Evolutionary conservation across 2,329 filamentous ascomycete genomes (phyloP), one percentile per base, ranked within the genome.

Genomic region (Trichothecium sympodiale): DNA sequence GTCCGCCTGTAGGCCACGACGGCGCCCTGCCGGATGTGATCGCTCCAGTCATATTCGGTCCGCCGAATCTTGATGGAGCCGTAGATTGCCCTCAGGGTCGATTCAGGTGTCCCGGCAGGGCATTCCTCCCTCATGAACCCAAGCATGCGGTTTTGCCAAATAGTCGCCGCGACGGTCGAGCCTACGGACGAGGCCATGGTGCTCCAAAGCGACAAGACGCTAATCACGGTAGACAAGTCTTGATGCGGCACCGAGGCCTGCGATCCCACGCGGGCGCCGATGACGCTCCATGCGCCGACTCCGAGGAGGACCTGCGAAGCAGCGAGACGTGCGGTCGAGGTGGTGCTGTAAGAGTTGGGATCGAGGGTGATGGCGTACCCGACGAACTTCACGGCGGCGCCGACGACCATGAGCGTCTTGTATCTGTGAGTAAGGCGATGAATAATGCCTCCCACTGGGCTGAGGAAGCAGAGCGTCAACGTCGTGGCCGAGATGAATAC

Each of bases 211-310:
- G 59, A 52, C 8, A 62, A 43, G 2, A 60, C 40, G 12, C 57
- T 49, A 35, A 64, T 64, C 30, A 57, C 42, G 1, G 52, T 46
- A 3, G 61, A 58, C 33, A 65, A 40, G 29, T 64, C 60, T 36
- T 62, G 52, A 41, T 65, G 61, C 1, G 60, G 58, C 0, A 64
- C 61, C 0, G 60, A 62, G 9, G 58, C 59, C 38, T 64, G 59
- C 4, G 44, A 49, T 6, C 56, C 61, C 0, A 64, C 60, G 9
- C 59, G 55, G 5, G 49, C 56, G 25, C 60, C 61, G 15, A 64
- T 53, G 3, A 62, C 54, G 33, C 53, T 56, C 44, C 61, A 50
- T 0, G 58, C 52, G n/a, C 51, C 51, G 2, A 57, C 46, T 17
- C 59, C 57, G 37, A 53, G 51, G 23, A 64, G 42, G 14, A 65